Percentiles rank a stretch among this genome's conserved stretches.
Evolutionary conservation across 2,329 filamentous ascomycete genomes (phyloP).

Genomic region (Chaetomium strumarium): DNA sequence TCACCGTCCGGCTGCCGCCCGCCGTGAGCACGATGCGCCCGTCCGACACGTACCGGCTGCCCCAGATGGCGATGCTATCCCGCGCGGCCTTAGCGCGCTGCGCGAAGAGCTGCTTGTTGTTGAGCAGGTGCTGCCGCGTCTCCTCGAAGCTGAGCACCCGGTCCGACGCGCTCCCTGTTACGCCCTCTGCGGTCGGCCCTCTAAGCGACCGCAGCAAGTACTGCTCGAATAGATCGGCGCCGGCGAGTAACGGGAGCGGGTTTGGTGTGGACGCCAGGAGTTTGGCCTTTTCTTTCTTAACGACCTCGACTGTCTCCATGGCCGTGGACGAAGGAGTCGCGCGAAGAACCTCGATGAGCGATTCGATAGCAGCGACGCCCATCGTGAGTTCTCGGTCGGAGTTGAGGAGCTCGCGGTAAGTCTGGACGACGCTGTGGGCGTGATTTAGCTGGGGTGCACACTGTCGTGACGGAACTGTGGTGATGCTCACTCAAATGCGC

Average conservation of each 20-base stretch:
- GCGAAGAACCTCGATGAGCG: constrained; percentile 75
- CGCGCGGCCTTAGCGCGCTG: constrained; percentile 78
- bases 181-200: constrained; percentile 40
- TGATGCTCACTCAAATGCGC: constrained; percentile 31
- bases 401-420: constrained; percentile 49
- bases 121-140: constrained; percentile 74
- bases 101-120: constrained; percentile 82
- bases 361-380: constrained; percentile 65
- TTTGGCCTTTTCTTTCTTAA: constrained; percentile 68
- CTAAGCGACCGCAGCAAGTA: constrained; percentile 76
- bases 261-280: constrained; percentile 78
- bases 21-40: constrained; percentile 82
- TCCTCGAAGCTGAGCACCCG: constrained; percentile 64
- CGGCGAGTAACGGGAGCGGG: constrained; percentile 85
- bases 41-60: constrained; percentile 71
- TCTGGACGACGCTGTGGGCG: constrained; percentile 46
- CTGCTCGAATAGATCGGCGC: constrained; percentile 91
- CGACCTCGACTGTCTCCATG: constrained; percentile 84
- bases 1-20: constrained; percentile 79
- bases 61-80: constrained; percentile 74
- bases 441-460: background rate
- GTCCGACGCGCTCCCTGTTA: constrained; percentile 15
- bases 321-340: constrained; percentile 77
- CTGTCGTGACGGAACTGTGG: background rate
- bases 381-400: constrained; percentile 83